Conservation (phyloP, 805 yeast species). For the Saccharomyces jurei region DNA sequence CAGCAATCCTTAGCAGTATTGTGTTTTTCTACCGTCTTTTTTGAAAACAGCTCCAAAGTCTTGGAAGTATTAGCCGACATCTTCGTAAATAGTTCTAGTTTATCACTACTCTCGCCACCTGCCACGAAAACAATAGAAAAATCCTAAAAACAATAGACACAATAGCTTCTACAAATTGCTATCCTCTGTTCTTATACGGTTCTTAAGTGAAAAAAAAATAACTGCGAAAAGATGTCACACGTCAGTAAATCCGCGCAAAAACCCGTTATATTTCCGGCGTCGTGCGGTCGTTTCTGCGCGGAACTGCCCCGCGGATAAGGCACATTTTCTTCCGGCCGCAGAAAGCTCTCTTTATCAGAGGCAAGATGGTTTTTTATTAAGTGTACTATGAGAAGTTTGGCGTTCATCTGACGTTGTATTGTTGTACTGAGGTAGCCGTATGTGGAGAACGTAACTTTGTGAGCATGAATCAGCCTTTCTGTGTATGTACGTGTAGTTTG, state of each 20-base stretch:
- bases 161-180: neutral
- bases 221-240: neutral
- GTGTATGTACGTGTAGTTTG: neutral
- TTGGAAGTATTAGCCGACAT: conserved; percentile 8
- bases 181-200: neutral
- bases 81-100: neutral
- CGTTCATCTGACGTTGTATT: neutral
- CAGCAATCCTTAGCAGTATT: conserved; percentile 51
- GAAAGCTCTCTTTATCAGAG: neutral
- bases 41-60: conserved; percentile 56
- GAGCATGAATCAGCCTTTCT: neutral
- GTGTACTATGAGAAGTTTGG: neutral
- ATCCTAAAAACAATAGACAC: neutral
- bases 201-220: neutral
- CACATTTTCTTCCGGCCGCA: neutral
- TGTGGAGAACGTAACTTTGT: neutral
- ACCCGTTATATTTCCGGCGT: neutral
- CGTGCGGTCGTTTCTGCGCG: neutral
- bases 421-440: neutral
- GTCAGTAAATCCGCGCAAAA: neutral
- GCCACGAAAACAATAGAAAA: neutral
- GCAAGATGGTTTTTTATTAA: neutral
- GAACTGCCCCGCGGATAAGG: neutral
- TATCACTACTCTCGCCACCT: neutral
- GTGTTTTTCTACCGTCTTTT: conserved; percentile 46